These are phyloP conservation scores for Malus sieversii DNA, from an alignment of 306 rosid genomes.

Conservation along the genomic window DNA sequence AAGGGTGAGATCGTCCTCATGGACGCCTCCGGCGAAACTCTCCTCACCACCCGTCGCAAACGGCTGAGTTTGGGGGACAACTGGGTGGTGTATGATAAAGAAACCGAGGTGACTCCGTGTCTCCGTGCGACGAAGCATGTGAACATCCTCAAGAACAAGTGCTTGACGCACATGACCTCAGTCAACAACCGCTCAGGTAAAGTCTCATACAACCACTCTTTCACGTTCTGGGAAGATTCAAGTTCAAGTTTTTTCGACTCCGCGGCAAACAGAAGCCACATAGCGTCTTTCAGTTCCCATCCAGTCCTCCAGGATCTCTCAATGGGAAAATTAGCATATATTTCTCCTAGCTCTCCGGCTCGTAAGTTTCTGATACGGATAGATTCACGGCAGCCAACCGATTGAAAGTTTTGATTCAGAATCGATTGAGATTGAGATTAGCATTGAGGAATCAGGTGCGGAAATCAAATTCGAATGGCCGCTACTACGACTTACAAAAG, in stretches of 20 bases:
- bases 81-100: conserved; percentile 64
- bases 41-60: conserved; percentile 73
- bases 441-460: conserved; percentile 7
- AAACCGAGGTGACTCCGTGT: conserved; percentile 25
- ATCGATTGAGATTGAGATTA: not conserved
- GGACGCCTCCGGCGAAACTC: conserved; percentile 65
- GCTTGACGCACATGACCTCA: conserved; percentile 38
- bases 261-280: too few species aligned
- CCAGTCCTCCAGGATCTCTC: not conserved
- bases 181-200: not conserved
- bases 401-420: conserved; percentile 6
- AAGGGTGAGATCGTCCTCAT: conserved; percentile 61
- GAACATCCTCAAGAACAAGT: conserved; percentile 36
- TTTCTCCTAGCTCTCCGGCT: not conserved
- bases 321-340: not conserved
- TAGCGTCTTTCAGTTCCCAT: not conserved
- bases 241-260: too few species aligned
- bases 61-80: conserved; percentile 52
- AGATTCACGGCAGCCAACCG: not conserved
- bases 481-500: conserved; percentile 55
- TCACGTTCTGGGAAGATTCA: too few species aligned
- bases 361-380: not conserved
- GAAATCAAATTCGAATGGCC: conserved; percentile 48
- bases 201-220: too few species aligned
- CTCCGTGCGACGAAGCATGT: conserved; percentile 38